phyloP scores from a whole-genome alignment of 441 rosid species.

The Syzygium syzygioides region DNA sequence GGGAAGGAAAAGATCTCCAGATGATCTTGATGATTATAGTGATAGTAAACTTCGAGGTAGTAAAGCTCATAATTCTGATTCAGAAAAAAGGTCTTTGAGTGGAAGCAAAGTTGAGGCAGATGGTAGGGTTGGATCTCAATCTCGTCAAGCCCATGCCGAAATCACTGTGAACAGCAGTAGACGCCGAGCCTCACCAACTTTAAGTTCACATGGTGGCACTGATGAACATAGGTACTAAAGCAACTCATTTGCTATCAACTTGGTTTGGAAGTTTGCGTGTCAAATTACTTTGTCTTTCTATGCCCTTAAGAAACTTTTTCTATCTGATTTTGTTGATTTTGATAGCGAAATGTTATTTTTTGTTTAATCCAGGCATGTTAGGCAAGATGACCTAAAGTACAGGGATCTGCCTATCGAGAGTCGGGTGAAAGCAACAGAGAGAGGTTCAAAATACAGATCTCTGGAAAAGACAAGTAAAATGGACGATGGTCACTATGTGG shows the following conservation, averaged over 20 bases:
- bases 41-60: slow-evolving; percentile 46
- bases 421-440: slow-evolving; percentile 56
- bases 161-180: slow-evolving; percentile 24
- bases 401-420: slow-evolving; percentile 41
- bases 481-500: slow-evolving; percentile 68
- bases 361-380: slow-evolving; percentile 38
- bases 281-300: neutral
- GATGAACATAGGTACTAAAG: slow-evolving; percentile 70
- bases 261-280: neutral
- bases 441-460: slow-evolving; percentile 50
- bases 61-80: slow-evolving; percentile 28
- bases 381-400: slow-evolving; percentile 43
- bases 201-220: slow-evolving; percentile 49
- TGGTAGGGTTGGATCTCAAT: slow-evolving; percentile 63
- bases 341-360: slow-evolving; percentile 3
- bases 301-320: neutral
- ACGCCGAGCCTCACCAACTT: slow-evolving; percentile 46
- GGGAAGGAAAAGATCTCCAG: slow-evolving; percentile 73
- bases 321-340: neutral
- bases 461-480: slow-evolving; percentile 47
- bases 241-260: neutral
- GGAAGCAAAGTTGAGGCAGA: slow-evolving; percentile 54
- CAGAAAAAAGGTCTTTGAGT: slow-evolving; percentile 39
- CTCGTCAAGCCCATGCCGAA: slow-evolving; percentile 47
- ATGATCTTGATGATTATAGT: slow-evolving; percentile 47